Base-by-base conservation (phyloP, 2,329 filamentous ascomycete genomes). In the Diaporthe sp. region DNA sequence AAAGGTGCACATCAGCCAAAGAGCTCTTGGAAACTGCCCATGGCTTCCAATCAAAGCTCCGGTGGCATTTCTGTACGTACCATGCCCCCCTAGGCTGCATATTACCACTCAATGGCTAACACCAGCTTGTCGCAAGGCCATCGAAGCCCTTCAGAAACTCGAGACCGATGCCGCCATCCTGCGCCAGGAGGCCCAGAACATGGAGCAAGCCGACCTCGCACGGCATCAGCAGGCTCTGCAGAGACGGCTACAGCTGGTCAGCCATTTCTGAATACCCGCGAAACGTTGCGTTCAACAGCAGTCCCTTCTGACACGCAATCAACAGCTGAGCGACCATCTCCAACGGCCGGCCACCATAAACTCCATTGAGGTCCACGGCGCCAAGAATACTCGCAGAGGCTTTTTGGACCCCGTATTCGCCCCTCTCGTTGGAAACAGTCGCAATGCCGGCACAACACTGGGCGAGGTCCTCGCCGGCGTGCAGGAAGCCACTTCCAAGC, bases 271-370 rank as follows among this genome's bases (percentile, higher is more conserved):
- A 46, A 39, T 59, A 15, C 15, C 28, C 37, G 5, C 44, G 25
- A 51, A 37, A 22, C 39, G 34, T 53, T 39, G 25, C 31, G 5
- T 34, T 39, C 17, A 22, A 22, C 28, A 62, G 12, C 39, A 37
- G 39, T 22, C 28, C 9, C 57, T 49, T 25, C 73, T 76, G 73
- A 76, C 73, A 73, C 75, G 68, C 65, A 57, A 77, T 65, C 51
- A 68, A 31, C 77, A 95, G 94, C 90, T 97, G 81, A 90, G 92
- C 79, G 91, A 94, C 84, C 98, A 98, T 83, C 93, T 94, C 78
- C 94, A 94, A 58, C 91, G 97, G 75, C 96, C 97, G 55, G 94
- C 97, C 80, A 95, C 95, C 19, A 93, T 99, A 82, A 94, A 94
- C 79, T 94, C 95, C 59, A 91, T 99, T 82, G 92, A 94, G 79